Percentiles rank a stretch among this genome's conserved stretches.
Conservation (phyloP, 139 green algal genomes). For the Picochlorum sp. region DNA sequence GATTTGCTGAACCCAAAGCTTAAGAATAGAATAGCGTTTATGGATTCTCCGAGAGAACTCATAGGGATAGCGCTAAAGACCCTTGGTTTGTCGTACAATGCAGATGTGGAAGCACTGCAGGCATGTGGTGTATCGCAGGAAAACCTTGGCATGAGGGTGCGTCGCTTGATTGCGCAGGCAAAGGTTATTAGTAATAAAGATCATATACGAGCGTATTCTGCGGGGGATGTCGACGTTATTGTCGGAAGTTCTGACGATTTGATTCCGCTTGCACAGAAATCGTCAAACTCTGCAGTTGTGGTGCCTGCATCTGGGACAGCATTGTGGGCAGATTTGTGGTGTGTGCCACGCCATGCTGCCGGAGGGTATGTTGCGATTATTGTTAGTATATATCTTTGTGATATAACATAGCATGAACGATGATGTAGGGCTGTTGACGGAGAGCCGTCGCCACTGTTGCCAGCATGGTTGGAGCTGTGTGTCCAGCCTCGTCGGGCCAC, state of each 20-base stretch:
- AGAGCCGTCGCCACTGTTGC: slow-evolving; percentile 57
- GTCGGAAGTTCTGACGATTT: slow-evolving; percentile 58
- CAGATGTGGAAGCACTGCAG: slow-evolving; percentile 23
- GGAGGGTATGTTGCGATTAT: slow-evolving; percentile 18
- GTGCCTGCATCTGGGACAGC: slow-evolving; percentile 57
- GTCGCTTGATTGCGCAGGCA: slow-evolving; percentile 39
- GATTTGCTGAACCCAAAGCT: slow-evolving; percentile 74
- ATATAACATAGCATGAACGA: too few relatives aligned
- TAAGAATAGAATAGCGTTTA: slow-evolving; percentile 49
- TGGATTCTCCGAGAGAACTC: slow-evolving; percentile 65
- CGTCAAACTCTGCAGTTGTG: slow-evolving; percentile 36
- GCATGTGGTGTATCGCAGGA: slow-evolving; percentile 26
- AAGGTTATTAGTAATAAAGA: slow-evolving; percentile 58
- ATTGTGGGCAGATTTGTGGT: slow-evolving; percentile 71
- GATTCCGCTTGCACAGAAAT: slow-evolving; percentile 34
- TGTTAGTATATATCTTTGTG: neutral
- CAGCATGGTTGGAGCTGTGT: slow-evolving; percentile 63
- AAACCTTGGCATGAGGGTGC: slow-evolving; percentile 20
- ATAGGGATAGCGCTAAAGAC: slow-evolving; percentile 62
- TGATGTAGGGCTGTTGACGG: slow-evolving; percentile 7
- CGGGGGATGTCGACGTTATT: slow-evolving; percentile 62
- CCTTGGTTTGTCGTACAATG: slow-evolving; percentile 41
- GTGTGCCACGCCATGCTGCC: slow-evolving; percentile 37
- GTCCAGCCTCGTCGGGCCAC: slow-evolving; percentile 26
- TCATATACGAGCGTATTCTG: slow-evolving; percentile 50